Evolutionary conservation across 805 yeast species (phyloP).

Genomic region (Wickerhamiella sergipiensis): DNA sequence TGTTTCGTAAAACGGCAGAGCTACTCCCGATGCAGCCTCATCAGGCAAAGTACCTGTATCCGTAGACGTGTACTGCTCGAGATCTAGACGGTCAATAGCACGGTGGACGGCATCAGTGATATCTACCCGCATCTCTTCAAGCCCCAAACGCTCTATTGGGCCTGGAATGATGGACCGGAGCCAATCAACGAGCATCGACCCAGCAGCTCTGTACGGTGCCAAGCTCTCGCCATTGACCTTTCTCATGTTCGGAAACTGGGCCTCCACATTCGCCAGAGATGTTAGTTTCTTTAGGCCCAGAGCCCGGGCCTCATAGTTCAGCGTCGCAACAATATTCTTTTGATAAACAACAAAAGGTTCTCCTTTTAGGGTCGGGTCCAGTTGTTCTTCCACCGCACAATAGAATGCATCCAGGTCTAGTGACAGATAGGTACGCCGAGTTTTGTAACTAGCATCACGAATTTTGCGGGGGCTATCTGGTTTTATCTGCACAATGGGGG

Average conservation of each 20-base stretch:
- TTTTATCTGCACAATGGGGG: not conserved
- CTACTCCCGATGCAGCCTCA: slow-evolving; percentile 11
- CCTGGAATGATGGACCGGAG: slow-evolving; percentile 11
- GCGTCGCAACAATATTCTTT: slow-evolving; percentile 21
- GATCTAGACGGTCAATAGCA: not conserved
- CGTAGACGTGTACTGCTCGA: not conserved
- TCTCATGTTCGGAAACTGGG: slow-evolving; percentile 16
- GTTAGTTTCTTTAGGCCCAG: slow-evolving; percentile 21
- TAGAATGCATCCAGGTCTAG: slow-evolving; percentile 25
- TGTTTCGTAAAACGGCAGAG: not conserved
- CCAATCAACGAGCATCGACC: slow-evolving; percentile 17
- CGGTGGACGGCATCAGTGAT: slow-evolving; percentile 12
- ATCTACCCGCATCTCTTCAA: slow-evolving; percentile 24
- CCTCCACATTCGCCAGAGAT: slow-evolving; percentile 9
- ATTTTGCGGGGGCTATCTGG: not conserved
- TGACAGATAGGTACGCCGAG: slow-evolving; percentile 13
- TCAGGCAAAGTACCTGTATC: slow-evolving; percentile 7
- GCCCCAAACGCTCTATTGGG: slow-evolving; percentile 23
- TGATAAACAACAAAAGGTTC: slow-evolving; percentile 23
- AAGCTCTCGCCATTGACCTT: slow-evolving; percentile 23
- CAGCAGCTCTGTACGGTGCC: slow-evolving; percentile 20
- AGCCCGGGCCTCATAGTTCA: slow-evolving; percentile 22
- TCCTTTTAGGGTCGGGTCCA: slow-evolving; percentile 17
- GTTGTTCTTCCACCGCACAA: slow-evolving; percentile 23
- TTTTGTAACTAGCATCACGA: not conserved